Conservation (phyloP, 768 basidiomycete genomes). For the Pisolithus marmoratus region DNA sequence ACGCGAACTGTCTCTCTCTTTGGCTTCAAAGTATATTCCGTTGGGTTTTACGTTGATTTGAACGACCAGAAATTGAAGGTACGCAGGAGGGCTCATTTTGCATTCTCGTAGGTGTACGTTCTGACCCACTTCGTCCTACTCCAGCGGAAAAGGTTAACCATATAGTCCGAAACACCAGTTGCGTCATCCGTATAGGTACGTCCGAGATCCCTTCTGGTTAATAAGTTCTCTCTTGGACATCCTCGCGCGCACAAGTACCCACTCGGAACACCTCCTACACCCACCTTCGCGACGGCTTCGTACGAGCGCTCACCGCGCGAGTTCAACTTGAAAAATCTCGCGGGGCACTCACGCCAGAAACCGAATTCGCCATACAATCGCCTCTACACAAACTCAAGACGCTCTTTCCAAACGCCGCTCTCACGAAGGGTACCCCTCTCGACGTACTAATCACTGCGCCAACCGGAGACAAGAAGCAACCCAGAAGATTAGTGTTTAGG, state of each 20-base stretch:
- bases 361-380: constrained; percentile 48
- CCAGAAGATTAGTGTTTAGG: constrained; percentile 55
- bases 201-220: background rate
- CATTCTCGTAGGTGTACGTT: background rate
- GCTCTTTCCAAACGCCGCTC: constrained; percentile 65
- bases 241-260: constrained; percentile 47
- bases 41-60: constrained; percentile 86
- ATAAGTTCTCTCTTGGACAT: background rate
- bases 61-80: constrained; percentile 58
- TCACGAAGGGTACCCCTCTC: constrained; percentile 61
- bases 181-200: constrained; percentile 70
- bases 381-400: constrained; percentile 71
- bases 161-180: constrained; percentile 62
- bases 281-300: constrained; percentile 79
- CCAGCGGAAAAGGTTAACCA: constrained; percentile 67
- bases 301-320: constrained; percentile 64
- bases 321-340: constrained; percentile 46
- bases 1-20: constrained; percentile 88
- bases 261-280: constrained; percentile 71
- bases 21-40: constrained; percentile 81
- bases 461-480: constrained; percentile 34
- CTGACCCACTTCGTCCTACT: constrained; percentile 27
- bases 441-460: constrained; percentile 67
- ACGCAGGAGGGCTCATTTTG: constrained; percentile 8
- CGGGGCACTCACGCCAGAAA: constrained; percentile 52